Conservation (phyloP, 208 protist species). For the Trypanosoma platydactyli region DNA sequence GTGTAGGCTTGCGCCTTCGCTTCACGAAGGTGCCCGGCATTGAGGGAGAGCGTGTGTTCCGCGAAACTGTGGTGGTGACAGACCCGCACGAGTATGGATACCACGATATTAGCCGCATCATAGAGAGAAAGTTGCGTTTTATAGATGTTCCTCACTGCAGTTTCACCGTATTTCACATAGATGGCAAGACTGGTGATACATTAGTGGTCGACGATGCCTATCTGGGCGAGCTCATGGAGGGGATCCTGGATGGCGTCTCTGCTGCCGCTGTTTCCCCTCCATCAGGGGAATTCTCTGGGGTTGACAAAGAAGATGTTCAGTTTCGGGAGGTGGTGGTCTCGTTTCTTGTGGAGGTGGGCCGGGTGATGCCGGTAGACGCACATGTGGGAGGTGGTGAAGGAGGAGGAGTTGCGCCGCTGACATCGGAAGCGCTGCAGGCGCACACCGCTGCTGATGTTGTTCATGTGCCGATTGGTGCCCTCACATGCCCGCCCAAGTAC, state of each 20-base stretch:
- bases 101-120: constrained; percentile 59
- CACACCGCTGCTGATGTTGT: constrained; percentile 16
- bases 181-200: constrained; percentile 50
- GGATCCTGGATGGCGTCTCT: constrained; percentile 10
- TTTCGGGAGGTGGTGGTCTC: constrained; percentile 29
- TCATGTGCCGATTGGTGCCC: constrained; percentile 41
- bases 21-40: constrained; percentile 69
- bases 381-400: neutral
- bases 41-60: constrained; percentile 68
- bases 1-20: constrained; percentile 42
- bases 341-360: constrained; percentile 54
- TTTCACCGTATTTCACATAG: constrained; percentile 65
- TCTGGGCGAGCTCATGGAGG: constrained; percentile 40
- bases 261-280: too few species aligned
- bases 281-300: too few species aligned
- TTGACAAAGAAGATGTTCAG: constrained; percentile 26
- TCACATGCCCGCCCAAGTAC: constrained; percentile 58
- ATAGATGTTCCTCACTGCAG: constrained; percentile 59
- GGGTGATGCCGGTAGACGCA: constrained; percentile 21
- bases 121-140: constrained; percentile 75
- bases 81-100: constrained; percentile 57
- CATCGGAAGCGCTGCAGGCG: constrained; percentile 18
- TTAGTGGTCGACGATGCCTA: constrained; percentile 82
- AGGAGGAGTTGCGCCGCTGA: constrained; percentile 8
- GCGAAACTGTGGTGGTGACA: constrained; percentile 42